These are phyloP conservation scores for Malbranchea zuffiana DNA, from an alignment of 2,329 filamentous ascomycete species.

Conservation along the genomic window DNA sequence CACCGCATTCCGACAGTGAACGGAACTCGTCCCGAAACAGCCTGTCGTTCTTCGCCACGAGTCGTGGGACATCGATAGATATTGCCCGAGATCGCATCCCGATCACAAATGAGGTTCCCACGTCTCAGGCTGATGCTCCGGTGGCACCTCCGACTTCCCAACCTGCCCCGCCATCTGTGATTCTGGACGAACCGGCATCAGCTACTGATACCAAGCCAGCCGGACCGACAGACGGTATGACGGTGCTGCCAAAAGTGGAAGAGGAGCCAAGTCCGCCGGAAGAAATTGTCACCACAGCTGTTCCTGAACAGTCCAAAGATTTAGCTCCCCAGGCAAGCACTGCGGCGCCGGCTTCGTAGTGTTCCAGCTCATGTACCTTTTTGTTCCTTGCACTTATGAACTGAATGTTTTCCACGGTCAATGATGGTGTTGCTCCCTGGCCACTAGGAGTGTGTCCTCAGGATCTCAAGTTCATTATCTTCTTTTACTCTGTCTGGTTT, in stretches of 20 bases:
- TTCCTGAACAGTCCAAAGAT: no score
- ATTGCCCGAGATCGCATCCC: slow-evolving; percentile 19
- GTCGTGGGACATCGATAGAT: slow-evolving; percentile 13
- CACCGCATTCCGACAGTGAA: slow-evolving; percentile 32
- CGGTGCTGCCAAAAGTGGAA: slow-evolving; percentile 8
- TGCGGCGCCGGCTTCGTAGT: no score
- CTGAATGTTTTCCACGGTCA: no score
- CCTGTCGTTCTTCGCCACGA: slow-evolving; percentile 24
- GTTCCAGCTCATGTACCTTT: no score
- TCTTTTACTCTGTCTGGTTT: no score
- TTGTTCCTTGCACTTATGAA: no score
- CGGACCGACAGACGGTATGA: slow-evolving; percentile 4
- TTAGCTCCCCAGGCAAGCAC: no score
- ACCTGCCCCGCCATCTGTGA: slow-evolving; percentile 24
- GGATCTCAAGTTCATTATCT: no score
- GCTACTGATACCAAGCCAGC: no score
- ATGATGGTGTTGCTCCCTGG: no score
- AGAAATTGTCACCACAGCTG: no score
- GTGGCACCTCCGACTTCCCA: slow-evolving; percentile 23
- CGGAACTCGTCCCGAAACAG: slow-evolving; percentile 25
- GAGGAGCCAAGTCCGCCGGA: slow-evolving; percentile 5
- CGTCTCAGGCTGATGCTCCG: slow-evolving; percentile 13
- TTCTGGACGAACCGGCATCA: slow-evolving; percentile 26
- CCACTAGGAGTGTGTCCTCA: no score
- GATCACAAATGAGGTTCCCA: slow-evolving; percentile 17